A percentile compares a stretch with the other conserved stretches of the same genome.
Evolutionary conservation across 495 filamentous ascomycete species (phyloP).

Genomic region (Bacidia rubella): DNA sequence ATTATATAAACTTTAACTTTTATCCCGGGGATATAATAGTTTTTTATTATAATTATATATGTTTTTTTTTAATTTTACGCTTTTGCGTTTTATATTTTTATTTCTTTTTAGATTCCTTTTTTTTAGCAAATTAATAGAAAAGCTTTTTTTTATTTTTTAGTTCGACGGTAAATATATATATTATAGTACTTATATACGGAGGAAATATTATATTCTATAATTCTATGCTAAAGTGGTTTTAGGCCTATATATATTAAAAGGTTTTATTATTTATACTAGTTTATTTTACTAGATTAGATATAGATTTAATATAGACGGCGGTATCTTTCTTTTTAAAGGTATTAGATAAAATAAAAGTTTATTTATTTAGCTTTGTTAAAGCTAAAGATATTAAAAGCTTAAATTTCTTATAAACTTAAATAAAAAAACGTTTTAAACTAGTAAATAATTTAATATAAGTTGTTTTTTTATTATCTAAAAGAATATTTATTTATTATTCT

Average conservation of each 20-base stretch:
- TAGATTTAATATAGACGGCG: neutral
- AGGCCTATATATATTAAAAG: neutral
- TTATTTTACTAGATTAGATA: neutral
- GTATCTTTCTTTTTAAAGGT: neutral
- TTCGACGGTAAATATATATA: neutral
- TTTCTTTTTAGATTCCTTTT: neutral
- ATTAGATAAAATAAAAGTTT: neutral
- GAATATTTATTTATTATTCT: conserved; percentile 1
- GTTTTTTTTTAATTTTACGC: neutral
- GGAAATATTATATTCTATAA: neutral
- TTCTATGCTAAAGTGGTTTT: neutral
- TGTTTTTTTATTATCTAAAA: neutral
- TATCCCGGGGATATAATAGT: neutral
- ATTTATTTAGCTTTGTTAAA: neutral
- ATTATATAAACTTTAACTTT: neutral
- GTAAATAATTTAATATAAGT: neutral
- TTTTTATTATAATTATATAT: neutral
- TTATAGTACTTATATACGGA: neutral
- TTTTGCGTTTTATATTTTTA: neutral
- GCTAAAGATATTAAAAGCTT: neutral
- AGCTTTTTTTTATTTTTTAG: neutral
- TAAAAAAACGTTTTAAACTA: neutral
- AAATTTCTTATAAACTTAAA: neutral
- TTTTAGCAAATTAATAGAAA: neutral
- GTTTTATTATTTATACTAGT: neutral